Percentiles rank a stretch among this genome's conserved stretches.
Evolutionary conservation across 176 grass and related monocot species (phyloP).

Genomic region (Oryza punctata): DNA sequence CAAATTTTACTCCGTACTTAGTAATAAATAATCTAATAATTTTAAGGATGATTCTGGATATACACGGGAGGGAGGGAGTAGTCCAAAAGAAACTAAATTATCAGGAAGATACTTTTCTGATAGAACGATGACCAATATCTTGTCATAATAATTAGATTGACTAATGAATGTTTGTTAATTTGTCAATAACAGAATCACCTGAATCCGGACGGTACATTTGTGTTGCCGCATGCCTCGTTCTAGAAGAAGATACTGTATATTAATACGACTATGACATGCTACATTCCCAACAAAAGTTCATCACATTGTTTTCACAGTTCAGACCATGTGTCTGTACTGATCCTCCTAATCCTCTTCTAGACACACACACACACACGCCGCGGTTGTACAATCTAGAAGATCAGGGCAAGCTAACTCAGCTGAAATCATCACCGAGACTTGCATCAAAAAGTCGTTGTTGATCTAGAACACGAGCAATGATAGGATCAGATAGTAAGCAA

Average conservation of each 20-base stretch:
- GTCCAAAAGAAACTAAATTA: not conserved
- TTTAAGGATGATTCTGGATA: too few species aligned
- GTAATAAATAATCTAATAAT: too few species aligned
- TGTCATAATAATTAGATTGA: not conserved
- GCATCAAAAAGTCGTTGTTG: not conserved
- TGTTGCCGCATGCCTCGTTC: not conserved
- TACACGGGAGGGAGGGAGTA: too few species aligned
- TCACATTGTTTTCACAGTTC: not conserved
- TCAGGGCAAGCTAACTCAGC: too few species aligned
- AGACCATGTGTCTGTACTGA: not conserved
- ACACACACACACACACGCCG: not conserved
- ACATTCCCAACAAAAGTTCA: not conserved
- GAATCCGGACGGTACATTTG: not conserved
- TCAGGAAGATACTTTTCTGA: not conserved
- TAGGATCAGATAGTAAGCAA: not conserved
- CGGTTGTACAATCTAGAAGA: not conserved
- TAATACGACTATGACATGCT: not conserved
- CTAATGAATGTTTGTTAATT: not conserved
- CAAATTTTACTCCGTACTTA: not conserved
- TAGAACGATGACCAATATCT: not conserved
- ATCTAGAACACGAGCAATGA: constrained; percentile 22
- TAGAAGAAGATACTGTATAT: not conserved
- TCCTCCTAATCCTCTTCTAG: not conserved
- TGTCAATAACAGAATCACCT: not conserved
- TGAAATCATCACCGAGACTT: not conserved